Evolutionary conservation across 345 rosid genomes (phyloP).

Genomic region (Citrus cavaleriei): DNA sequence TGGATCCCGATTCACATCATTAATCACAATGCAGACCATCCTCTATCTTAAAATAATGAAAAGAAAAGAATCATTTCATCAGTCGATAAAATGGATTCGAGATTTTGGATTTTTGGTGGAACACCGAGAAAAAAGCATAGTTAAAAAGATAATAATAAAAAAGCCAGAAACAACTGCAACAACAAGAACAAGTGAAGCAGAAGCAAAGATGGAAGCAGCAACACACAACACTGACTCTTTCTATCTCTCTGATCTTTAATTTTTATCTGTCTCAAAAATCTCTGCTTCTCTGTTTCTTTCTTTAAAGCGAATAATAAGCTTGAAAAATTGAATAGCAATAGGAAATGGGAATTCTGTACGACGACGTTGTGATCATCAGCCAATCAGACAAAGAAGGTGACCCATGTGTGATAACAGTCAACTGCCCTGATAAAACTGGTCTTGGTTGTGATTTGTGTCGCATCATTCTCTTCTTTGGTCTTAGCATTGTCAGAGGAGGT

Average conservation of each 20-base stretch:
- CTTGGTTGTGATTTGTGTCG: conserved; percentile 92
- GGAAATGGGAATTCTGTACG: conserved; percentile 71
- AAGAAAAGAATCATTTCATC: neutral
- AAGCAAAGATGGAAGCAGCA: conserved; percentile 21
- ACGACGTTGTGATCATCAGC: conserved; percentile 79
- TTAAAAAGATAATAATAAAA: neutral
- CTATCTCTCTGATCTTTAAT: neutral
- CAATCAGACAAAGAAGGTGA: conserved; percentile 76
- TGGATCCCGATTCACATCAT: too few species aligned
- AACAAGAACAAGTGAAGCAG: conserved; percentile 31
- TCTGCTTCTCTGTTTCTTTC: conserved; percentile 8
- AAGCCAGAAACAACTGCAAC: conserved; percentile 17
- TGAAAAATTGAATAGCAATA: neutral
- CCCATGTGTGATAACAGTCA: conserved; percentile 65
- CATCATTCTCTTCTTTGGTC: conserved; percentile 87
- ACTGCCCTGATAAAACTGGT: conserved; percentile 98
- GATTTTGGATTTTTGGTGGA: neutral
- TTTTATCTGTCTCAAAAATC: neutral
- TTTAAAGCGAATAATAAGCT: neutral
- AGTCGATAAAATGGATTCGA: neutral
- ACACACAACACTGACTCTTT: neutral
- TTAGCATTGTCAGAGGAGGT: conserved; percentile 91
- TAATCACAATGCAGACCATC: neutral
- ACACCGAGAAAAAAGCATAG: neutral
- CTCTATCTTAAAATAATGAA: neutral